Evolutionary conservation across 2,329 filamentous ascomycete species (phyloP), one percentile per base, ranked within the genome.

Genomic region (Aspergillus sp.): DNA sequence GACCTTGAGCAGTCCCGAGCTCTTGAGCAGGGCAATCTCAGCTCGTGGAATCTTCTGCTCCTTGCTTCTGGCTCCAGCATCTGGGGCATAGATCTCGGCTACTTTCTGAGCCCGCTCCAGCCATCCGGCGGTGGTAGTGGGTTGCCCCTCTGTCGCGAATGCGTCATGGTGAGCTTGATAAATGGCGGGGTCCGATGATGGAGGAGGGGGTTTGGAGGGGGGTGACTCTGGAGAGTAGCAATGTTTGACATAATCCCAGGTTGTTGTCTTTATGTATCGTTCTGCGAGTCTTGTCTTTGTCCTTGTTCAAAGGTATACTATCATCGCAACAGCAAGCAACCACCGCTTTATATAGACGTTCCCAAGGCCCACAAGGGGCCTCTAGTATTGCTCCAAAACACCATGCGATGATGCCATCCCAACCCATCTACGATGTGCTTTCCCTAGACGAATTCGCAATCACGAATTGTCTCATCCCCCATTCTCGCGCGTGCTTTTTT

Each of bases 11-110:
- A 80, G 49, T 1, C 74, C 74, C 0, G 75, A 64, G 34, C 73
- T 64, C 51, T 80, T 80, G 8, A 80, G 63, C 1, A 80, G 61
- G 0, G 68, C 61, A 3, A 79, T 59, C 47, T 80, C 77, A 0
- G 73, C 74, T 2, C 60, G 61, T 2, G 76, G 77, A 1, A 74
- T 71, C 48, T 75, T 77, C 48, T 78, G 74, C 44, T 75, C 75
- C 37, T 70, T 67, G 38, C 79, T 75, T 40, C 76, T 57, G 34
- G 67, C 54, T 1, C 65, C 65, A 0, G 70, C 75, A 54, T 79
- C 76, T n/a, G 62, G 51, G 7, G 68, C 66, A 1, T 79, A 64
- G n/a, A 78, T 70, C 7, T 69, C 61, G 4, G 73, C 65, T 3
- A 79, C 75, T 27, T 72, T 65, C n/a, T 62, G 61, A 6, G 75